phyloP scores from a whole-genome alignment of 108 stramenopile genomes.

The Pseudonitzschia multiseries region DNA sequence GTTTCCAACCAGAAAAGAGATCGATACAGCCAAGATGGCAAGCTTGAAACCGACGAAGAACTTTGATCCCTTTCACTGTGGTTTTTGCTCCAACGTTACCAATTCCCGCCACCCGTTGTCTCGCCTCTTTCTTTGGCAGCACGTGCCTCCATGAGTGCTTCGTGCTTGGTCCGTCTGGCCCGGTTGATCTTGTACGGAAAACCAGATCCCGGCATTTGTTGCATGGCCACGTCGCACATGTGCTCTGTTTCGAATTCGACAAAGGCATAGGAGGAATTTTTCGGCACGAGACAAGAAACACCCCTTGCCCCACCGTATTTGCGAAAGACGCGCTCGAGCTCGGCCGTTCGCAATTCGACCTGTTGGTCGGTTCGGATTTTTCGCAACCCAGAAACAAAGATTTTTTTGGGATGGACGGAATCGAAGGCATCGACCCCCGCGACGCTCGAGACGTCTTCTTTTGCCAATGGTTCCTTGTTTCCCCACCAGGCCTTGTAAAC shows the following conservation, averaged over 20 bases:
- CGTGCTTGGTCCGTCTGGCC: constrained; percentile 75
- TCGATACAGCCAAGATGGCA: no score
- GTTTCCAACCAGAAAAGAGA: no score
- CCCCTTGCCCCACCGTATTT: constrained; percentile 82
- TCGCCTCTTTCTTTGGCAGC: constrained; percentile 42
- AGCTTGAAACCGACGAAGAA: no score
- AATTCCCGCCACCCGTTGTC: neutral
- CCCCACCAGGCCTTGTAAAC: constrained; percentile 89
- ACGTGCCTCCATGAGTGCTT: constrained; percentile 78
- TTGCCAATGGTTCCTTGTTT: constrained; percentile 60
- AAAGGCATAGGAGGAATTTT: constrained; percentile 72
- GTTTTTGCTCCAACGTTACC: neutral
- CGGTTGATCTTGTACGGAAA: constrained; percentile 65
- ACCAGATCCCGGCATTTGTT: constrained; percentile 46
- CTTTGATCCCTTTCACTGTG: no score
- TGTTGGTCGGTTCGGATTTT: constrained; percentile 65
- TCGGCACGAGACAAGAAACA: constrained; percentile 65
- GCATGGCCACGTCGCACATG: constrained; percentile 65
- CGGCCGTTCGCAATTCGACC: constrained; percentile 77
- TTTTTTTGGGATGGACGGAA: constrained; percentile 66
- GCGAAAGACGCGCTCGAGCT: constrained; percentile 84
- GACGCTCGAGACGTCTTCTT: constrained; percentile 42
- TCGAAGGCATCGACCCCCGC: constrained; percentile 67
- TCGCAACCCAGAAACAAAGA: constrained; percentile 69
- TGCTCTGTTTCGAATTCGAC: constrained; percentile 77